Conservation (phyloP, 257 asterid genomes). For the Nicotiana paniculata region DNA sequence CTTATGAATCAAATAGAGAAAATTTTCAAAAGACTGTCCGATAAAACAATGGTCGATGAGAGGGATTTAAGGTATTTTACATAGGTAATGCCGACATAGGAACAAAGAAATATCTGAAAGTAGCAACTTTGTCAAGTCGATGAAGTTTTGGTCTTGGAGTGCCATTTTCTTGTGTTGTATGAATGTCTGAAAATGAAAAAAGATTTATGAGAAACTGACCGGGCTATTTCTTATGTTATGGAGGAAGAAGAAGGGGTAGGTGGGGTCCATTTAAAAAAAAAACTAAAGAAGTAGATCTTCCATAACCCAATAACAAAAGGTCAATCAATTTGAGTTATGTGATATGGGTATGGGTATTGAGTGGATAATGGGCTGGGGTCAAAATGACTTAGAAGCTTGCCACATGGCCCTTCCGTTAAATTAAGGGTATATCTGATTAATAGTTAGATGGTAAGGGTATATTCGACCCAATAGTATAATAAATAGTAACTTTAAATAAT, state of each 20-base stretch:
- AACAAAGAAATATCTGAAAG: constrained; percentile 16
- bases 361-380: too few relatives aligned
- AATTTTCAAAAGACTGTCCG: neutral
- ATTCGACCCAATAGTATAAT: too few relatives aligned
- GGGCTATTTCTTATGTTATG: neutral
- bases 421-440: too few relatives aligned
- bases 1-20: neutral
- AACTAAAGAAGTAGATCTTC: too few relatives aligned
- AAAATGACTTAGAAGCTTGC: too few relatives aligned
- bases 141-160: constrained; percentile 22
- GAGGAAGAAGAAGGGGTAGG: neutral
- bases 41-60: constrained; percentile 16
- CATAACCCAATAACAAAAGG: too few relatives aligned
- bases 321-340: too few relatives aligned
- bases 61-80: constrained; percentile 21
- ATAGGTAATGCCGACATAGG: constrained; percentile 37
- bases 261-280: neutral
- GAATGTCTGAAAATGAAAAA: neutral
- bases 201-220: neutral
- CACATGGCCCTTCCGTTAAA: too few relatives aligned
- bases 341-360: too few relatives aligned
- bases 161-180: neutral
- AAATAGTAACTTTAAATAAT: too few relatives aligned
- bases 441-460: too few relatives aligned
- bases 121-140: constrained; percentile 33